phyloP scores from a whole-genome alignment of 2,329 filamentous ascomycete genomes.

The Colletotrichum graminicola region DNA sequence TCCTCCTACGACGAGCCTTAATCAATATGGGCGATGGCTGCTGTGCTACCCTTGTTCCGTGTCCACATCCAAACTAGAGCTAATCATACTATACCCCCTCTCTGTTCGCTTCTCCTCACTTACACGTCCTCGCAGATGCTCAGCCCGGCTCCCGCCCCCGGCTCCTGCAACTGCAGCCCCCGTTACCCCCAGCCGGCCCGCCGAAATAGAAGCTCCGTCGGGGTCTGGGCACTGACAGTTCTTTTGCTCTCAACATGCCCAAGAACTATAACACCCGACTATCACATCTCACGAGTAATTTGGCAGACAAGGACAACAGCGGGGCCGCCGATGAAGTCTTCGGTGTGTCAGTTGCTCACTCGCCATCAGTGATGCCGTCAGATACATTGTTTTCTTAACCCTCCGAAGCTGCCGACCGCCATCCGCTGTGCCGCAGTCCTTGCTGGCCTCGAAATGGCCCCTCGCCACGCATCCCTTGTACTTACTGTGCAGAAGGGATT shows the following conservation, averaged over 20 bases:
- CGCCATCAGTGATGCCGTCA: neutral
- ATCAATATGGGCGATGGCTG: slow-evolving; percentile 1
- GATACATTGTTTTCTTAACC: neutral
- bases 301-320: neutral
- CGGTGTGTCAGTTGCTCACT: no score
- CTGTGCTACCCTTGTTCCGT: slow-evolving; percentile 22
- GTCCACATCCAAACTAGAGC: neutral
- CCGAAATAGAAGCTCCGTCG: neutral
- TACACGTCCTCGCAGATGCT: neutral
- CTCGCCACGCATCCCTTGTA: neutral
- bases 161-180: neutral
- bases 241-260: neutral
- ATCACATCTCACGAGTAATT: slow-evolving; percentile 4
- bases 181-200: neutral
- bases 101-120: slow-evolving; percentile 17
- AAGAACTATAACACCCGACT: neutral
- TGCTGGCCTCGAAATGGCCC: neutral
- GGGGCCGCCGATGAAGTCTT: neutral
- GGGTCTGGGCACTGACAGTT: neutral
- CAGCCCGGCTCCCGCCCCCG: neutral
- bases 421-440: neutral
- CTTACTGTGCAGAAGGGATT: neutral
- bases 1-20: neutral
- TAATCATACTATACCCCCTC: neutral
- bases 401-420: neutral